These are phyloP conservation scores for Letharia columbiana DNA, from an alignment of 495 filamentous ascomycete genomes.

Conservation along the genomic window DNA sequence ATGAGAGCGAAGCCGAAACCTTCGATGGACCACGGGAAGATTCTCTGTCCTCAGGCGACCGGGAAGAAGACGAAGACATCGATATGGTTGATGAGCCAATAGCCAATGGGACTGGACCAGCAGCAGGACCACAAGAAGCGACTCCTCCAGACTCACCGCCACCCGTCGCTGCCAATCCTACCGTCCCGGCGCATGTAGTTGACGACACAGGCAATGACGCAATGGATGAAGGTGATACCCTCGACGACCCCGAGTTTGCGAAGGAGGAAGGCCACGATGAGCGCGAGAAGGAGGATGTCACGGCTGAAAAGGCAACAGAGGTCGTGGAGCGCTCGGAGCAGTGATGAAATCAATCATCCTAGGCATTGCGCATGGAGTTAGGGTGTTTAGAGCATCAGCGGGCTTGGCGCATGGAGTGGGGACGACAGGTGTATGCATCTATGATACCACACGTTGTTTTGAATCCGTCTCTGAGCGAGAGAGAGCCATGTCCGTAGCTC, in stretches of 20 bases:
- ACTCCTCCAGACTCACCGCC: conserved; percentile 29
- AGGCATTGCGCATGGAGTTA: neutral
- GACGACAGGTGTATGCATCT: neutral
- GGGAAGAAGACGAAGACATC: conserved; percentile 52
- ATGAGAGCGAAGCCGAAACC: conserved; percentile 36
- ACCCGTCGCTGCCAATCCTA: conserved; percentile 23
- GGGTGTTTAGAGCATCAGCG: neutral
- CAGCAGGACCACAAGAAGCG: conserved; percentile 29
- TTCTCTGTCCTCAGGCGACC: conserved; percentile 33
- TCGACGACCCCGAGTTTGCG: conserved; percentile 25
- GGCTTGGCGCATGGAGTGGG: neutral
- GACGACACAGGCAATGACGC: conserved; percentile 21
- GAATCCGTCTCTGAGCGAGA: neutral
- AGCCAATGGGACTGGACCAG: conserved; percentile 23
- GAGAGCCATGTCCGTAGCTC: neutral
- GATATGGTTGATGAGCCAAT: conserved; percentile 53
- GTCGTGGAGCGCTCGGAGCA: conserved; percentile 15
- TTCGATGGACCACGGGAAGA: conserved; percentile 36
- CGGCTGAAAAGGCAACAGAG: conserved; percentile 30
- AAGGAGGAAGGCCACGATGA: conserved; percentile 29
- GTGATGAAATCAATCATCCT: conserved; percentile 10
- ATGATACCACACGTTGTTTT: neutral
- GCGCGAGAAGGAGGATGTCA: conserved; percentile 26
- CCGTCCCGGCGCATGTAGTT: conserved; percentile 18
- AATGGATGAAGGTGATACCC: conserved; percentile 31